Base-by-base conservation (phyloP, 164 flowering plant genomes). In the Magnolia kwangsiensis region DNA sequence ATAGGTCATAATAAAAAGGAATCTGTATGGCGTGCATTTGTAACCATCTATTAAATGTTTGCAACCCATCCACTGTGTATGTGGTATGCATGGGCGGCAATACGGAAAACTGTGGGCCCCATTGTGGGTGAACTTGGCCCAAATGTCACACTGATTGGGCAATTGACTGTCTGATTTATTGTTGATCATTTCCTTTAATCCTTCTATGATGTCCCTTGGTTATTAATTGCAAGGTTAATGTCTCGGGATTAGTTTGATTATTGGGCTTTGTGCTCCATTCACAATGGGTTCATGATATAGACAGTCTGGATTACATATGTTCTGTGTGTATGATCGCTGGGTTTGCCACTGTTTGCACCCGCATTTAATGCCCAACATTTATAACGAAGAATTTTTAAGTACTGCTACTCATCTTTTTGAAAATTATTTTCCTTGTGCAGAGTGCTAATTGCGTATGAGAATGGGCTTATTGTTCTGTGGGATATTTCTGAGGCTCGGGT, bases 401-500 rank as follows among this genome's bases (percentile, higher is more conserved):
- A 2, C 61, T 2, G 18, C 13, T 55, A 37, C 45, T 37, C 45
- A 24, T 68, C 59, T 59, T 61, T 55, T 49, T 51, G 14, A 76
- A 24, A 67, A 8, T 24, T 14, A 31, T 63, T 70, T 21, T 81
- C 76, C 65, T 75, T 76, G 77, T 83, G 83, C 94, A 95, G 98
- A 83, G 80, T 93, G 29, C 77, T 95, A 77, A 88, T 93, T 79
- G 98, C 95, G 27, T 95, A 90, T 83, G 86, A 84, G 67, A 84
- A 86, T 87, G 98, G 97, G 23, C 71, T 93, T 75, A 74, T 93
- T 66, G 73, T 93, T 77, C 90, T 95, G 69, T 95, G 98, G 98
- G 97, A 95, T 86, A 81, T 87, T 78, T 81, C 82, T 75, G 89
- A 88, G 82, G 87, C 82, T 80, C 86, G 74, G 23, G 79, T 86